Conservation (phyloP, 441 rosid genomes). For the Corymbia citriodora region DNA sequence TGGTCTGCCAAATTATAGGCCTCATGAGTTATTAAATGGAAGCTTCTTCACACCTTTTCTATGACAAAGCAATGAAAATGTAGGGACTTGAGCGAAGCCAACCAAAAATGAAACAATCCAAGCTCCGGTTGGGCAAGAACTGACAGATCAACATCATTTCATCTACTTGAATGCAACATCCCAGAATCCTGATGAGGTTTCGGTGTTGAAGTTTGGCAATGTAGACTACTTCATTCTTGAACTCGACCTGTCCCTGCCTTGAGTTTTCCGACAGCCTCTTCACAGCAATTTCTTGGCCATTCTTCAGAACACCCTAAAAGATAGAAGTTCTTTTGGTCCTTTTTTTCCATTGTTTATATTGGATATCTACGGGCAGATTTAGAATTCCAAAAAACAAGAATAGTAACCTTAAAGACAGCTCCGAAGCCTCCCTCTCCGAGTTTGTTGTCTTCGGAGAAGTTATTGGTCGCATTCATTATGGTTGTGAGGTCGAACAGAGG, state of each 20-base stretch:
- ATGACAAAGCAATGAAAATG: background rate
- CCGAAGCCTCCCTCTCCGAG: background rate
- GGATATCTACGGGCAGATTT: background rate
- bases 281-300: background rate
- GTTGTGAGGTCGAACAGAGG: background rate
- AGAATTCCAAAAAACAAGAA: background rate
- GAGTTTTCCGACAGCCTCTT: background rate
- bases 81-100: background rate
- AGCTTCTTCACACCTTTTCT: background rate
- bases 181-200: background rate
- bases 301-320: background rate
- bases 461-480: background rate
- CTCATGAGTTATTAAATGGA: background rate
- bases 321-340: background rate
- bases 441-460: background rate
- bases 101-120: background rate
- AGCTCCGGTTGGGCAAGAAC: background rate
- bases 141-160: background rate
- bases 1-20: background rate
- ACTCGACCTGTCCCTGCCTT: background rate
- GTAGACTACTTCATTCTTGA: background rate
- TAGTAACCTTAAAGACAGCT: background rate
- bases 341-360: too few relatives aligned
- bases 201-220: background rate
- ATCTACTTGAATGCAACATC: background rate